Evolutionary conservation across 2,329 filamentous ascomycete genomes (phyloP).

Genomic region (Pseudogymnoascus sp.): DNA sequence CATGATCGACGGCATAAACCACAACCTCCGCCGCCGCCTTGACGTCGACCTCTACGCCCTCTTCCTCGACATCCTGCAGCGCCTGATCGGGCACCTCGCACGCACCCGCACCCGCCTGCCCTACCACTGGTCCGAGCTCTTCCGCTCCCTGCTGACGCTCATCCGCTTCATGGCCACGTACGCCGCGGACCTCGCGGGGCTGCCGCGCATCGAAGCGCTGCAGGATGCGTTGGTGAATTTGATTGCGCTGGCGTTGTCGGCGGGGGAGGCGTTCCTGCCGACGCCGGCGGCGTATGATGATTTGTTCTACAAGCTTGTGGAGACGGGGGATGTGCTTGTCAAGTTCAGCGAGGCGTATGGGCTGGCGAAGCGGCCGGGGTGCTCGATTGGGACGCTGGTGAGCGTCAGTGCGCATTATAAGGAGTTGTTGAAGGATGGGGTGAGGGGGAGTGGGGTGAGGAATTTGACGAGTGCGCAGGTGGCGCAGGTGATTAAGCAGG

Average conservation of each 20-base stretch:
- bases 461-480: constrained; percentile 79
- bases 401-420: constrained; percentile 83
- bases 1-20: constrained; percentile 84
- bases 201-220: constrained; percentile 64
- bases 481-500: constrained; percentile 86
- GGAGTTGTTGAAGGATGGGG: constrained; percentile 60
- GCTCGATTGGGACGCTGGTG: constrained; percentile 77
- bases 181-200: constrained; percentile 62
- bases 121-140: constrained; percentile 95
- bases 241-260: constrained; percentile 74
- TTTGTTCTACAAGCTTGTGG: constrained; percentile 96
- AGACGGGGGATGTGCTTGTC: constrained; percentile 73
- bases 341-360: constrained; percentile 77
- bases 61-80: constrained; percentile 72
- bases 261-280: constrained; percentile 85
- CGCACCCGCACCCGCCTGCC: constrained; percentile 71
- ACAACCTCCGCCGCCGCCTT: constrained; percentile 80
- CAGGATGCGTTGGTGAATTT: constrained; percentile 75
- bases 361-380: constrained; percentile 49
- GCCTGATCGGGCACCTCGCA: constrained; percentile 76
- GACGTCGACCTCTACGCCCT: constrained; percentile 81
- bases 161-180: constrained; percentile 89
- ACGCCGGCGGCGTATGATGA: constrained; percentile 87
- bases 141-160: constrained; percentile 79
- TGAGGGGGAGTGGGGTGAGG: constrained; percentile 46